Evolutionary conservation across 306 rosid species (phyloP).

Genomic region (Arachis stenosperma): DNA sequence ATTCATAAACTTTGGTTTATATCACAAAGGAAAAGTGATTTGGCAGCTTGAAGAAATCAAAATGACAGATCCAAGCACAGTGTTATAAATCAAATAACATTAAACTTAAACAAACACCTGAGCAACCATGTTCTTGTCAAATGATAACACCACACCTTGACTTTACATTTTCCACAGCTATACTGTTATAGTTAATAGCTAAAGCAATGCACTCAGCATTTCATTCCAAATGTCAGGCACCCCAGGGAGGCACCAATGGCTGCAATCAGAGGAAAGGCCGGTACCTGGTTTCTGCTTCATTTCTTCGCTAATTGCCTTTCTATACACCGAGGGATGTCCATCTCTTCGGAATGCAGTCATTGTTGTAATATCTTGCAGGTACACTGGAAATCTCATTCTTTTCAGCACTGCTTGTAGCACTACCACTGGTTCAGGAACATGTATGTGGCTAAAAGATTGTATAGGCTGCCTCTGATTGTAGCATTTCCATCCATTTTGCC

Average conservation of each 20-base stretch:
- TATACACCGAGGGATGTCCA: constrained; percentile 91
- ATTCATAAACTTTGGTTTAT: neutral
- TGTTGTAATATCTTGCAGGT: constrained; percentile 82
- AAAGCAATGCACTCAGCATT: constrained; percentile 76
- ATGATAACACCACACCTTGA: constrained; percentile 39
- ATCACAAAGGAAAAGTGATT: constrained; percentile 28
- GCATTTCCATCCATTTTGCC: constrained; percentile 96
- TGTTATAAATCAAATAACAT: constrained; percentile 40
- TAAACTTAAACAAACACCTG: constrained; percentile 25
- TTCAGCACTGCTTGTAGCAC: constrained; percentile 75
- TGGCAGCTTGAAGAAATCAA: constrained; percentile 28
- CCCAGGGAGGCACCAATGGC: constrained; percentile 99
- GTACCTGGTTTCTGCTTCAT: constrained; percentile 56
- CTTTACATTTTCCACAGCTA: constrained; percentile 38
- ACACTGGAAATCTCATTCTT: constrained; percentile 87
- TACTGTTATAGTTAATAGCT: constrained; percentile 25
- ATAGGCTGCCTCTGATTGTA: constrained; percentile 83
- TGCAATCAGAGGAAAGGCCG: constrained; percentile 84
- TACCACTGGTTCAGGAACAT: constrained; percentile 73
- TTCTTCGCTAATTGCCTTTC: constrained; percentile 59
- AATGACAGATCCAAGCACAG: constrained; percentile 35
- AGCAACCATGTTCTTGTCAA: constrained; percentile 30
- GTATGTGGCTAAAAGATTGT: constrained; percentile 70
- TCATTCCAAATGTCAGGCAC: constrained; percentile 98
- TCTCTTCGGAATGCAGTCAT: constrained; percentile 86